Percentiles rank a stretch among this genome's conserved stretches.
These are phyloP conservation scores for Dovyalis caffra DNA, from an alignment of 345 rosid species.

Conservation along the genomic window DNA sequence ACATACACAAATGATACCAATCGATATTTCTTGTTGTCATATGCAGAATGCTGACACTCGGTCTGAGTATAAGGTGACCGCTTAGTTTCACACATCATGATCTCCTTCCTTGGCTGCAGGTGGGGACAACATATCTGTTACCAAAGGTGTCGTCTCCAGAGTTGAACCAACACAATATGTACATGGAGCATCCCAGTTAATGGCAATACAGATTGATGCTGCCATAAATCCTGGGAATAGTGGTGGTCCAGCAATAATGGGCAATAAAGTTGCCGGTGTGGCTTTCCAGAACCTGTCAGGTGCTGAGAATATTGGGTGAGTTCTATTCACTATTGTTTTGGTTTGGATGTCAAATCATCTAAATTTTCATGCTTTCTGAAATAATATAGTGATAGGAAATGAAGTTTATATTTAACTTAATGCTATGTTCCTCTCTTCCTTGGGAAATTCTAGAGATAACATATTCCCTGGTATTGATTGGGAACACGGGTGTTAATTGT, in stretches of 20 bases:
- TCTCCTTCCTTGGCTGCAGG: constrained; percentile 41
- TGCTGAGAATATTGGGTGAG: constrained; percentile 94
- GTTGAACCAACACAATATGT: constrained; percentile 90
- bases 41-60: not conserved
- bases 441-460: not conserved
- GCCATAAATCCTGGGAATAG: constrained; percentile 93
- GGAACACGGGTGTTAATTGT: not conserved
- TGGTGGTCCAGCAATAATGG: constrained; percentile 94
- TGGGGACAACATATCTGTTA: constrained; percentile 91
- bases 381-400: not conserved
- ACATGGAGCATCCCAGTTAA: constrained; percentile 78
- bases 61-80: not conserved
- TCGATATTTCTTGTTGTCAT: not conserved
- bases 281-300: constrained; percentile 92
- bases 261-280: constrained; percentile 77
- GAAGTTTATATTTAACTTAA: not conserved
- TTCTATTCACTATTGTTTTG: not conserved
- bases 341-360: not conserved
- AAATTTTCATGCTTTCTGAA: not conserved
- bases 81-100: not conserved
- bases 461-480: not conserved
- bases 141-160: constrained; percentile 94
- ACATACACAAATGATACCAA: too few relatives aligned
- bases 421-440: not conserved
- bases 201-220: constrained; percentile 96